These are phyloP conservation scores for Prunus salicina DNA, from an alignment of 306 rosid species.

Conservation along the genomic window DNA sequence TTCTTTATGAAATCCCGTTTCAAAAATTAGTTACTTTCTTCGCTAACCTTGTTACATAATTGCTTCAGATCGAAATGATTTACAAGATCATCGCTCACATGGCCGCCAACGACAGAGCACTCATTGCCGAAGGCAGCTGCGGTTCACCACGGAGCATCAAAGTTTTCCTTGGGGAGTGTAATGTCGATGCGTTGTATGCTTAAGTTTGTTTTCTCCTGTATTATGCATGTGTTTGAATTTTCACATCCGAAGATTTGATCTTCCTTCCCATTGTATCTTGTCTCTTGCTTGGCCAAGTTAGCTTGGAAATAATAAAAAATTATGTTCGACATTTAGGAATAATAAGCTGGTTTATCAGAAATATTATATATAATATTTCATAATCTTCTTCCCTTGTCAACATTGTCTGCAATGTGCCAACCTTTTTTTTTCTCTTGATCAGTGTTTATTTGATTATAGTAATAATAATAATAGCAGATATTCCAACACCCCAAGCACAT, in stretches of 20 bases:
- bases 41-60: constrained; percentile 2
- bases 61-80: constrained; percentile 78
- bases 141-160: constrained; percentile 88
- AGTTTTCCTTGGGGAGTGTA: constrained; percentile 78
- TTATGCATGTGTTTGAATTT: constrained; percentile 7
- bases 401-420: background rate
- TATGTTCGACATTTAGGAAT: background rate
- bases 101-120: constrained; percentile 89
- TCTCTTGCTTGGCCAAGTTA: constrained; percentile 2
- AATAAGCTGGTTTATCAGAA: background rate
- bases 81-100: constrained; percentile 81
- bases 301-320: background rate
- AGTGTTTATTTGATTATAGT: background rate
- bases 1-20: constrained; percentile 4
- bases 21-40: background rate
- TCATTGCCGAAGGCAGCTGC: constrained; percentile 89
- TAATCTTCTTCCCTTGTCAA: background rate
- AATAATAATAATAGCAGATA: background rate
- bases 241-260: background rate
- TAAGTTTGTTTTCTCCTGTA: constrained; percentile 20
- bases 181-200: constrained; percentile 55
- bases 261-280: constrained; percentile 12
- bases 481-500: background rate
- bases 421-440: background rate
- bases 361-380: constrained; percentile 23